These are phyloP conservation scores for Phymatotrichopsis omnivora DNA, from an alignment of 2,329 filamentous ascomycete species.

Conservation along the genomic window DNA sequence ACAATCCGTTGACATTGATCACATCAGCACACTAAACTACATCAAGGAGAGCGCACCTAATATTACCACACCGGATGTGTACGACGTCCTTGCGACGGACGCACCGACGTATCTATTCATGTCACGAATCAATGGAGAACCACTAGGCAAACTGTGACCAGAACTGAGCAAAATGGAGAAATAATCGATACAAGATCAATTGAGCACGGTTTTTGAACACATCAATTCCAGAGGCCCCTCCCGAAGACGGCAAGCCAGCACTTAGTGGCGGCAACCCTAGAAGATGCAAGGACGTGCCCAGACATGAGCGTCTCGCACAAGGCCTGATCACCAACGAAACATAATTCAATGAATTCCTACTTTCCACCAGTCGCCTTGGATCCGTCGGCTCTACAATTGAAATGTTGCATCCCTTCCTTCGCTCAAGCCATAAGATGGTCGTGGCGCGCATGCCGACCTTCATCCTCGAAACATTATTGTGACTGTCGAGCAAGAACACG, in stretches of 20 bases:
- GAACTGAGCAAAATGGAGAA: constrained; percentile 1
- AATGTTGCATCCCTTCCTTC: constrained; percentile 8
- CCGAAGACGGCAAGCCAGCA: not conserved
- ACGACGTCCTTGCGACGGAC: constrained; percentile 1
- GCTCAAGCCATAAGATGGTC: constrained; percentile 24
- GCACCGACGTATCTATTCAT: constrained; percentile 7
- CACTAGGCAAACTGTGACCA: constrained; percentile 8
- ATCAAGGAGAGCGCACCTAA: constrained; percentile 3
- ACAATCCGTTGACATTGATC: not conserved
- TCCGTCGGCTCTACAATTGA: not conserved
- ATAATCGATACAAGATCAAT: constrained; percentile 4
- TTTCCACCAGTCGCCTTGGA: not conserved
- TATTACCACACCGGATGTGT: constrained; percentile 2
- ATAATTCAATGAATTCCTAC: constrained; percentile 7
- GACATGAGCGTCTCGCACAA: not conserved
- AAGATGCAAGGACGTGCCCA: constrained; percentile 6
- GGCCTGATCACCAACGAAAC: constrained; percentile 2
- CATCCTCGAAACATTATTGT: constrained; percentile 39
- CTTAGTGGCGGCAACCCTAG: constrained; percentile 1
- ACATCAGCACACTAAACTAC: constrained; percentile 3
- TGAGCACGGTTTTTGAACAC: not conserved
- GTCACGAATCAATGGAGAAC: not conserved
- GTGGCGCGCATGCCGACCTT: constrained; percentile 43
- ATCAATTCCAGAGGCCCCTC: constrained; percentile 2
- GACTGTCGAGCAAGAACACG: not conserved